phyloP scores from a whole-genome alignment of 257 asterid genomes.

The Osmanthus fragrans region DNA sequence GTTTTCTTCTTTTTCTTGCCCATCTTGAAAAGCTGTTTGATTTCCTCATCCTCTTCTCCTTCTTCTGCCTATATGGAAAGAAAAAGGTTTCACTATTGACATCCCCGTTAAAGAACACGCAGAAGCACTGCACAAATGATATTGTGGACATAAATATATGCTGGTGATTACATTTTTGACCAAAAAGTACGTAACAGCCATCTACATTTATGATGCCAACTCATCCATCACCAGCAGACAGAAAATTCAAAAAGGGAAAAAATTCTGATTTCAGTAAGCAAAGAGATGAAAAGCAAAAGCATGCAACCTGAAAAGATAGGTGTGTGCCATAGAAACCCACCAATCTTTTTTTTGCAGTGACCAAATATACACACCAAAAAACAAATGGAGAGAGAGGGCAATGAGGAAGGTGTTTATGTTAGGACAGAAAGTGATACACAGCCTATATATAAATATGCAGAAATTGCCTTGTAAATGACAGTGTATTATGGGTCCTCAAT shows the following conservation, averaged over 20 bases:
- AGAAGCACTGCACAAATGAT: not conserved
- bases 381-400: not conserved
- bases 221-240: not conserved
- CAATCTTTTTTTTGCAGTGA: not conserved
- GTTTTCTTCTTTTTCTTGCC: slow-evolving; percentile 86
- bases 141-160: not conserved
- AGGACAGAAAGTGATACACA: too few relatives aligned
- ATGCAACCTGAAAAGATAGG: not conserved
- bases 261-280: not conserved
- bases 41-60: slow-evolving; percentile 90
- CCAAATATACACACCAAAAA: not conserved
- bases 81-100: not conserved
- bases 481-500: not conserved
- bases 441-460: not conserved
- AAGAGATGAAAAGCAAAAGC: not conserved
- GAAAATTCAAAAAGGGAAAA: not conserved
- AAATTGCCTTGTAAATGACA: not conserved
- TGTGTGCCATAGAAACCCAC: not conserved
- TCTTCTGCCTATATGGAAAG: slow-evolving; percentile 70
- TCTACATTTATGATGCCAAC: not conserved
- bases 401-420: not conserved
- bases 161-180: not conserved
- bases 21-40: slow-evolving; percentile 63
- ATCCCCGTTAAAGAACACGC: not conserved
- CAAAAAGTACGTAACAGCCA: not conserved